A percentile compares a stretch with the other conserved stretches of the same genome.
These are phyloP conservation scores for Thelonectria discophora DNA, from an alignment of 2,329 filamentous ascomycete species.

Conservation along the genomic window DNA sequence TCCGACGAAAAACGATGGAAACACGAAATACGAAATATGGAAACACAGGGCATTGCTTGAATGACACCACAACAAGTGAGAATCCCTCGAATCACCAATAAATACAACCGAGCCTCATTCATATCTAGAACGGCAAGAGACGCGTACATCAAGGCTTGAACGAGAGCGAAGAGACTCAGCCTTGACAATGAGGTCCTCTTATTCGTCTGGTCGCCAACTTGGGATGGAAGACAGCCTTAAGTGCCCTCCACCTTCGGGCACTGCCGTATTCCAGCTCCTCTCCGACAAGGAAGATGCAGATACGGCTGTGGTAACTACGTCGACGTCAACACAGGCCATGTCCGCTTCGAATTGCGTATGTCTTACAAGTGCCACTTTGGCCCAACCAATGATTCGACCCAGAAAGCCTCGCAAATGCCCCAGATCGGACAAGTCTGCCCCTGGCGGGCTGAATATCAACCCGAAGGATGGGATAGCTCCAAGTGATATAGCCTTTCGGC, in stretches of 20 bases:
- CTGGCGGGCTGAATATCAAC: conserved; percentile 1
- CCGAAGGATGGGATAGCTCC: not conserved
- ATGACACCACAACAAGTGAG: not conserved
- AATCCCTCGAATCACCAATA: not conserved
- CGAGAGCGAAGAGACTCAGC: not conserved
- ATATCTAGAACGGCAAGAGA: not conserved
- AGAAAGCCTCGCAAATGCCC: not conserved
- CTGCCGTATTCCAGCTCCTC: not conserved
- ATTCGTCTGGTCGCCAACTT: not conserved
- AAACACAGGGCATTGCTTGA: too few species aligned
- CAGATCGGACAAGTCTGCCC: not conserved
- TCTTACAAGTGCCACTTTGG: not conserved
- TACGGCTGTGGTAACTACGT: not conserved
- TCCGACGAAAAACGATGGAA: not conserved
- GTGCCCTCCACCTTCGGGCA: not conserved
- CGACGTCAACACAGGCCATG: conserved; percentile 17
- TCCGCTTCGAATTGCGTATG: conserved; percentile 1
- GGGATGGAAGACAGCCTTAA: not conserved
- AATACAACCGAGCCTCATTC: not conserved
- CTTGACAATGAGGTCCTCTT: not conserved
- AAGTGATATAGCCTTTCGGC: not conserved
- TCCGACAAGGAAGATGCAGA: not conserved
- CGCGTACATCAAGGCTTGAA: not conserved
- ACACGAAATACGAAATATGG: not conserved
- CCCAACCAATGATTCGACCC: not conserved